Conservation (phyloP, 768 basidiomycete species). For the Kwoniella newhampshirensis region DNA sequence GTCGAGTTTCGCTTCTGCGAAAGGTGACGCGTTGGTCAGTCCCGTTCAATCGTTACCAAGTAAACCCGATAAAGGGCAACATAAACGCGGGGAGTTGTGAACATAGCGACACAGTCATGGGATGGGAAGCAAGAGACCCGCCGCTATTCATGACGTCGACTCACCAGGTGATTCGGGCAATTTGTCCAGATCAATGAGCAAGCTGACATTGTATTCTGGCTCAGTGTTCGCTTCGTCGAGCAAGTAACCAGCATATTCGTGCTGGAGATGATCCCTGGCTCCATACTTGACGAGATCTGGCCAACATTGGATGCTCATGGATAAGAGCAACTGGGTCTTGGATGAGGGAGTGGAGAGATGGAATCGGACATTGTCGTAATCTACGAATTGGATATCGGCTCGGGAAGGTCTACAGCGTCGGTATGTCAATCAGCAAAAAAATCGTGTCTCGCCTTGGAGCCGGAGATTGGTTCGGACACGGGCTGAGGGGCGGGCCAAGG, state of each 20-base stretch:
- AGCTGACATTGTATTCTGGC: slow-evolving; percentile 81
- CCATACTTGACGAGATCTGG: slow-evolving; percentile 85
- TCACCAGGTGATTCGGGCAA: slow-evolving; percentile 76
- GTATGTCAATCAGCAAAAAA: background rate
- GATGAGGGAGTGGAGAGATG: slow-evolving; percentile 83
- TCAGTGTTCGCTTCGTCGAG: slow-evolving; percentile 63
- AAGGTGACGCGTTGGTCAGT: background rate
- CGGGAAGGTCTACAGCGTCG: slow-evolving; percentile 76
- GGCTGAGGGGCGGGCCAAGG: background rate
- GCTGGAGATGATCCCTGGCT: slow-evolving; percentile 70
- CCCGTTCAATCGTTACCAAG: background rate
- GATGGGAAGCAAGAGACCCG: no score
- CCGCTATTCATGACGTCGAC: slow-evolving; percentile 34
- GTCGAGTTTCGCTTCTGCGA: slow-evolving; percentile 70
- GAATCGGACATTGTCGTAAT: slow-evolving; percentile 95
- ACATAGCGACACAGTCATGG: no score
- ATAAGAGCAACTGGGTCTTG: slow-evolving; percentile 74
- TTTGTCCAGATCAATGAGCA: slow-evolving; percentile 83
- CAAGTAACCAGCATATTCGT: slow-evolving; percentile 78
- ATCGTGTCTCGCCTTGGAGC: no score
- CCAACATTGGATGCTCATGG: slow-evolving; percentile 98
- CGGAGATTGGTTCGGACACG: no score
- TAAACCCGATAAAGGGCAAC: no score
- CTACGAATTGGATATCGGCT: slow-evolving; percentile 93
- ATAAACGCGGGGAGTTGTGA: no score